Percentiles rank a stretch among this genome's conserved stretches.
phyloP scores from a whole-genome alignment of 257 asterid genomes.

The Orobanche coerulescens region DNA sequence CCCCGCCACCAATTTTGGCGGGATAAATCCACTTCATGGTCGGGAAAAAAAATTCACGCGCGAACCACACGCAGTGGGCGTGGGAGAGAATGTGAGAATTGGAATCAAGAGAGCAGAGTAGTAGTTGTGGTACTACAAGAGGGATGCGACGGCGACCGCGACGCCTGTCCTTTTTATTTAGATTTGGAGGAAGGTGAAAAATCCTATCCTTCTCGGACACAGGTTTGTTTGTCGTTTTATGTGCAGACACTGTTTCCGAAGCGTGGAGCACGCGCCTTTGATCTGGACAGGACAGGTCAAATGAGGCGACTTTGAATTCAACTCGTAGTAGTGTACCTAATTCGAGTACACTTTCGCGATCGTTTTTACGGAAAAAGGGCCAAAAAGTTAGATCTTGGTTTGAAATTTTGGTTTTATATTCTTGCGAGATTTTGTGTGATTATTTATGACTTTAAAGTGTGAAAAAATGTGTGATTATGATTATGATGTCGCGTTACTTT shows the following conservation, averaged over 20 bases:
- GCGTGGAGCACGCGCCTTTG: conserved; percentile 21
- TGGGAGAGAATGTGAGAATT: conserved; percentile 10
- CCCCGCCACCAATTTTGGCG: conserved; percentile 33
- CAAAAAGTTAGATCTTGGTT: too few species aligned
- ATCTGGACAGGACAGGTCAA: background rate
- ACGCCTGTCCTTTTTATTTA: background rate
- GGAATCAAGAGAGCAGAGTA: background rate
- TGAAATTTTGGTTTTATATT: too few species aligned
- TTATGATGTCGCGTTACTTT: too few species aligned
- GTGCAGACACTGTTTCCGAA: background rate
- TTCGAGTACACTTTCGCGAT: background rate
- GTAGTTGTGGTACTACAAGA: background rate
- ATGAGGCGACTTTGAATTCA: background rate
- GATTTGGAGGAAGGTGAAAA: conserved; percentile 17
- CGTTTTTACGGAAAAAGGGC: too few species aligned
- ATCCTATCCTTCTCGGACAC: conserved; percentile 22
- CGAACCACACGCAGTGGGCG: conserved; percentile 13
- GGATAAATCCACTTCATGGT: conserved; percentile 56
- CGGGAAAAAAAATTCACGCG: background rate
- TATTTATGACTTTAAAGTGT: too few species aligned
- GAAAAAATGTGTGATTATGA: too few species aligned
- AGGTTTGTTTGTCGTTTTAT: conserved; percentile 31
- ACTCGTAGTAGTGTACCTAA: background rate
- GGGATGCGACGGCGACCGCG: conserved; percentile 31
- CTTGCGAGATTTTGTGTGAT: too few species aligned